These are phyloP conservation scores for Thermochaetoides dissita DNA, from an alignment of 2,329 filamentous ascomycete species.

Conservation along the genomic window DNA sequence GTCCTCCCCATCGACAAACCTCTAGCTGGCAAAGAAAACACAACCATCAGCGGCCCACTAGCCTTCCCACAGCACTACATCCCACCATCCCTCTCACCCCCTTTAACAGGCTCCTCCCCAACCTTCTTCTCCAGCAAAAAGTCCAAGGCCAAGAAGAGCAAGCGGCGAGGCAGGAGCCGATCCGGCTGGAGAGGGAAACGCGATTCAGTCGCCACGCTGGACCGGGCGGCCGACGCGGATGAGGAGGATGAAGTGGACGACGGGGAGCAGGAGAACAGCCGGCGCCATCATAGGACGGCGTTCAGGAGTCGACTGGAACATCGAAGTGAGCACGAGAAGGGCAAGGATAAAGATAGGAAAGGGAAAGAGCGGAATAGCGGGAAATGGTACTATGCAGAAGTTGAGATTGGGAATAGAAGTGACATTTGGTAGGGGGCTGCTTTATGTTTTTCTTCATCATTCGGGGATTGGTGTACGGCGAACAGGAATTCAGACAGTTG, in stretches of 20 bases:
- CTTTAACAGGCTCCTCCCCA: not conserved
- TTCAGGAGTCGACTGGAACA: not conserved
- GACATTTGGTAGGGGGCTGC: constrained; percentile 12
- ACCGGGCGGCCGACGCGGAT: too few species aligned
- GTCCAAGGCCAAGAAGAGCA: too few species aligned
- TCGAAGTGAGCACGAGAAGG: not conserved
- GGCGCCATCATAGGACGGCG: not conserved
- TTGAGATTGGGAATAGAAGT: constrained; percentile 12
- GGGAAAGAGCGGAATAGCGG: constrained; percentile 4
- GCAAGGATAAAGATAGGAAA: constrained; percentile 4
- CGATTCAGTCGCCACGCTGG: too few species aligned
- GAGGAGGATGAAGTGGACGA: too few species aligned
- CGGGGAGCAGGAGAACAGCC: not conserved
- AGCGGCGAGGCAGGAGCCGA: too few species aligned
- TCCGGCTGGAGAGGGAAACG: too few species aligned
- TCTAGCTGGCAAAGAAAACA: constrained; percentile 8
- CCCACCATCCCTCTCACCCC: not conserved
- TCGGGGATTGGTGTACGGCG: too few species aligned
- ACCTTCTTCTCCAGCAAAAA: not conserved
- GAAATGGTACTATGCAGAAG: constrained; percentile 12
- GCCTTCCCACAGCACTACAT: constrained; percentile 10
- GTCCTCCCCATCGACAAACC: not conserved
- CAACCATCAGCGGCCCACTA: constrained; percentile 11
- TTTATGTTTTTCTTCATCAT: too few species aligned
- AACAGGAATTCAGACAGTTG: too few species aligned